Conservation (phyloP, 306 rosid genomes). For the Cucumis sativus region DNA sequence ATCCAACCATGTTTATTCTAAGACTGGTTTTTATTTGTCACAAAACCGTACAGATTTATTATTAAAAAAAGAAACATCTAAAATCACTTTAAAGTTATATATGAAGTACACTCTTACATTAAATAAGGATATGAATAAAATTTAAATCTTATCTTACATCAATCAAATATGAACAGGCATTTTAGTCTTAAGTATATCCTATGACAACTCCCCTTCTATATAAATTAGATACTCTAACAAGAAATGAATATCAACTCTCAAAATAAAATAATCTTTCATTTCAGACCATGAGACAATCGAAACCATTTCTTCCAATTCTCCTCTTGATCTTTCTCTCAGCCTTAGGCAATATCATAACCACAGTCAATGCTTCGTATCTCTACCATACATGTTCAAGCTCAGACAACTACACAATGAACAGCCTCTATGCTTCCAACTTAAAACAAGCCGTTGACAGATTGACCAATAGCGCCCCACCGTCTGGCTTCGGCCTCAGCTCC, state of each 20-base stretch:
- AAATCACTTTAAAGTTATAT: too few relatives aligned
- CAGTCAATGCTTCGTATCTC: conserved; percentile 24
- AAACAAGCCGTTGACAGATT: conserved; percentile 4
- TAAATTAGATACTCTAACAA: neutral
- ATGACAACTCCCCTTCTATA: neutral
- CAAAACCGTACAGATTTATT: too few relatives aligned
- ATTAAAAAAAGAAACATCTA: too few relatives aligned
- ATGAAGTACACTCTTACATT: neutral
- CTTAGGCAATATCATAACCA: conserved; percentile 5
- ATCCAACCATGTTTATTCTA: too few relatives aligned
- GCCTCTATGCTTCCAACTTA: conserved; percentile 17
- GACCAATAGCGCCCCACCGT: neutral
- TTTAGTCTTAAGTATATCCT: neutral
- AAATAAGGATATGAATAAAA: neutral
- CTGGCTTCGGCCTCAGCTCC: neutral
- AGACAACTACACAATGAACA: conserved; percentile 27
- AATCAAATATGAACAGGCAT: neutral
- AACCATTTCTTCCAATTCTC: neutral
- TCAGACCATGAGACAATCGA: neutral
- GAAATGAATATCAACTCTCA: neutral
- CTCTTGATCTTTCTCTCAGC: neutral
- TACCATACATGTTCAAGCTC: conserved; percentile 33
- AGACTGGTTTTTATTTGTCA: neutral
- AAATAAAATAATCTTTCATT: neutral
- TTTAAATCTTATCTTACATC: too few relatives aligned